Evolutionary conservation across 805 yeast genomes (phyloP).

Genomic region (Jamesozyma spencerorum): DNA sequence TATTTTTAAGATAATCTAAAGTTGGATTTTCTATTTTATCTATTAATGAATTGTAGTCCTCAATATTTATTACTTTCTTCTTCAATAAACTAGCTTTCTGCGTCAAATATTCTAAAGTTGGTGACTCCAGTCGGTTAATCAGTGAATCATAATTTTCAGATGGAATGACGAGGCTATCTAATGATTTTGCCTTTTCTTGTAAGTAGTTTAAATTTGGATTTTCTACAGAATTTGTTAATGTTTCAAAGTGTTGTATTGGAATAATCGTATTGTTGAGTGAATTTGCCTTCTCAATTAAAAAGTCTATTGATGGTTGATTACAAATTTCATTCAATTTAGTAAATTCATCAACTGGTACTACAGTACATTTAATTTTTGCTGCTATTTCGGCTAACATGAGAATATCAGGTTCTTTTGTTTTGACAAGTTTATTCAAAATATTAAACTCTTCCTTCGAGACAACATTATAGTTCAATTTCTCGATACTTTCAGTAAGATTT

Average conservation of each 20-base stretch:
- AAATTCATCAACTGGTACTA: constrained; percentile 7
- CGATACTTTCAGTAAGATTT: constrained; percentile 1
- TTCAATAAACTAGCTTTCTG: constrained; percentile 13
- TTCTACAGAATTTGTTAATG: constrained; percentile 4
- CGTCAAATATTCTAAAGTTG: constrained; percentile 18
- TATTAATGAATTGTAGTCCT: constrained; percentile 6
- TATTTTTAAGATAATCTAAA: constrained; percentile 18
- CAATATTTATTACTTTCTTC: neutral
- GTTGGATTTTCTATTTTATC: constrained; percentile 11
- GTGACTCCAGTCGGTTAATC: constrained; percentile 2
- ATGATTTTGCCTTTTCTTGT: constrained; percentile 17
- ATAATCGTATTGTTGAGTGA: constrained; percentile 6
- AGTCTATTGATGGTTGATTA: constrained; percentile 11
- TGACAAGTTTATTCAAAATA: neutral
- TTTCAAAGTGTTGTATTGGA: constrained; percentile 10
- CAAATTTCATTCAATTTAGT: constrained; percentile 7
- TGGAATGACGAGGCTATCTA: constrained; percentile 19
- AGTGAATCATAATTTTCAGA: constrained; percentile 5
- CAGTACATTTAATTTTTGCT: constrained; percentile 5
- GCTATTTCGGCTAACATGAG: neutral
- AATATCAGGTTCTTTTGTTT: neutral
- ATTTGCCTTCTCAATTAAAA: constrained; percentile 7
- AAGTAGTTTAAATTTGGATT: constrained; percentile 8
- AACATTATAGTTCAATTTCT: neutral
- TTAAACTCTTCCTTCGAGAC: neutral